Conservation (phyloP, 176 grass and related monocot genomes). For the Paspalum notatum region DNA sequence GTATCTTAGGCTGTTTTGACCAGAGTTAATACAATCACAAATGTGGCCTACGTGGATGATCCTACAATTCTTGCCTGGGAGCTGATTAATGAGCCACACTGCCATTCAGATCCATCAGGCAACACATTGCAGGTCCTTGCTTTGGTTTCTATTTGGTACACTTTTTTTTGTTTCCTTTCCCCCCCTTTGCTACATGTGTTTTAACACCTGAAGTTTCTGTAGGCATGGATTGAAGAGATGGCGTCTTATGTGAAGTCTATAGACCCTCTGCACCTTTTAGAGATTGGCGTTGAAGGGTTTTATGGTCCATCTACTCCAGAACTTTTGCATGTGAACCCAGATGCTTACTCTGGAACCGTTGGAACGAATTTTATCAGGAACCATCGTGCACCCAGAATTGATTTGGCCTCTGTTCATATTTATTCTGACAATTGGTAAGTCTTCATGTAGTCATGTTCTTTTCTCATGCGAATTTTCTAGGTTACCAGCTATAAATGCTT, state of each 20-base stretch:
- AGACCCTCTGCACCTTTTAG: conserved; percentile 63
- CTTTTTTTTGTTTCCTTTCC: neutral
- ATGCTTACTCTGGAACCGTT: conserved; percentile 48
- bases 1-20: conserved; percentile 62
- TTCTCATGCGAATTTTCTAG: neutral
- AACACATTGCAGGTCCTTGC: conserved; percentile 68
- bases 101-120: conserved; percentile 74
- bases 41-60: conserved; percentile 77
- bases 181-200: neutral
- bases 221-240: conserved; percentile 98
- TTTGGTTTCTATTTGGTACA: neutral
- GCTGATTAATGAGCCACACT: conserved; percentile 85
- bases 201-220: conserved; percentile 11
- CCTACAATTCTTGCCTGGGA: conserved; percentile 87
- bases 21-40: conserved; percentile 77
- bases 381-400: conserved; percentile 60
- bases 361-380: conserved; percentile 90
- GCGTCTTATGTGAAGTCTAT: conserved; percentile 66
- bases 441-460: conserved; percentile 1
- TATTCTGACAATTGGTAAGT: conserved; percentile 78
- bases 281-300: conserved; percentile 74
- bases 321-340: conserved; percentile 58
- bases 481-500: neutral
- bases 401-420: conserved; percentile 81
- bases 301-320: conserved; percentile 73